Evolutionary conservation across 148 eudicot species (phyloP).

Genomic region (Beta vulgaris): DNA sequence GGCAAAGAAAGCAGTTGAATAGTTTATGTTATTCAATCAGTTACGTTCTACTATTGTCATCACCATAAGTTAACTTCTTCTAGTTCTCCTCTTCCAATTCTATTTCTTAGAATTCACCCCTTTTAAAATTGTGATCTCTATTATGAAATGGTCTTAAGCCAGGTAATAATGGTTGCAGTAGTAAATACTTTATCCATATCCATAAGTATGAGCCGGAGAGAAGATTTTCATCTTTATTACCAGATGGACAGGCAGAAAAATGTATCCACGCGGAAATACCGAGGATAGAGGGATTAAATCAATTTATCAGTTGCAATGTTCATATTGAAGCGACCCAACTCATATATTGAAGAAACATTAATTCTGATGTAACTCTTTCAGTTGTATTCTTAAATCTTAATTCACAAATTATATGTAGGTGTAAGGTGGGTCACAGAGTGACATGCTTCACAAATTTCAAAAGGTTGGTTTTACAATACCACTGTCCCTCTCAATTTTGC

Average conservation of each 20-base stretch:
- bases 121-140: too few species aligned
- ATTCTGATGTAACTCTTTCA: not conserved
- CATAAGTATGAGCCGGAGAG: too few species aligned
- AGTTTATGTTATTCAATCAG: not conserved
- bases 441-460: constrained; percentile 20
- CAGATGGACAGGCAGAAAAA: too few species aligned
- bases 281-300: not conserved
- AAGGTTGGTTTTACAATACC: constrained; percentile 6
- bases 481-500: constrained; percentile 15
- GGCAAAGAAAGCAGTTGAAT: not conserved
- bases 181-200: too few species aligned
- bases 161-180: too few species aligned
- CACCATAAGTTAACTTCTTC: not conserved
- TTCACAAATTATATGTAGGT: not conserved
- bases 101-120: too few species aligned
- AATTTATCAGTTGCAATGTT: not conserved
- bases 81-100: not conserved
- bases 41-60: not conserved
- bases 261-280: too few species aligned
- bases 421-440: constrained; percentile 10
- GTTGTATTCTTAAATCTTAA: not conserved
- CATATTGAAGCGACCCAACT: not conserved
- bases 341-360: too few species aligned
- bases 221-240: too few species aligned
- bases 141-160: too few species aligned